A percentile compares a stretch with the other conserved stretches of the same genome.
phyloP scores from a whole-genome alignment of 1,284 basidiomycete species.

The Cryptococcus hybrid region DNA sequence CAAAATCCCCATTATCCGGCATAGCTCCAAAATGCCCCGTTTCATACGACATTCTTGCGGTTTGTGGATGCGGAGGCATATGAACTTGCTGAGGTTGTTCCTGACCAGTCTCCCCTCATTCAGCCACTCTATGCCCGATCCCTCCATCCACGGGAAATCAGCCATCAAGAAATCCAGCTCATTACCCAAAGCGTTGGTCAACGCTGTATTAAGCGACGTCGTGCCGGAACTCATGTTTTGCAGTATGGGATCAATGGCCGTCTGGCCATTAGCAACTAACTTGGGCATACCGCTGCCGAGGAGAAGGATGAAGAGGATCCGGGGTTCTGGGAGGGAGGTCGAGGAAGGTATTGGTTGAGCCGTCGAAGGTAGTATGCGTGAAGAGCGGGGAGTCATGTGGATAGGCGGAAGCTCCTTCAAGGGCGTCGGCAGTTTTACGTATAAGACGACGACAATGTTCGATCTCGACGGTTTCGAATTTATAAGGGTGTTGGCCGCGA shows the following conservation, averaged over 20 bases:
- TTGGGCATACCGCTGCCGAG: not conserved
- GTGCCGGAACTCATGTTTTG: constrained; percentile 7
- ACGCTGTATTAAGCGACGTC: not conserved
- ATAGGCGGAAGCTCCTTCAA: constrained; percentile 29
- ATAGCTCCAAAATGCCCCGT: no score
- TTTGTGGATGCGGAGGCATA: no score
- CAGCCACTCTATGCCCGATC: no score
- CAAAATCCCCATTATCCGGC: no score
- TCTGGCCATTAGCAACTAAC: not conserved
- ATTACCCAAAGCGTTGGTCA: not conserved
- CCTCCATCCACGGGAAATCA: constrained; percentile 29
- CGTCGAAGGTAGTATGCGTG: constrained; percentile 36
- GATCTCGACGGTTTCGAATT: constrained; percentile 30
- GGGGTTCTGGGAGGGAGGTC: not conserved
- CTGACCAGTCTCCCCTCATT: no score
- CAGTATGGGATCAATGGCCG: constrained; percentile 4
- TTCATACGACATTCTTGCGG: no score
- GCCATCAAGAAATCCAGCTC: constrained; percentile 30
- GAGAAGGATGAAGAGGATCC: no score
- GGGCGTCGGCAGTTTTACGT: constrained; percentile 25
- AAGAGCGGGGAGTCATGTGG: constrained; percentile 28
- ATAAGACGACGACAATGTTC: constrained; percentile 37
- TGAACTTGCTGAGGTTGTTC: no score
- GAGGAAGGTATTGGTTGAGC: constrained; percentile 17
- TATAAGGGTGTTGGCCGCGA: constrained; percentile 27